phyloP scores from a whole-genome alignment of 306 rosid genomes.

The Quillaja saponaria region DNA sequence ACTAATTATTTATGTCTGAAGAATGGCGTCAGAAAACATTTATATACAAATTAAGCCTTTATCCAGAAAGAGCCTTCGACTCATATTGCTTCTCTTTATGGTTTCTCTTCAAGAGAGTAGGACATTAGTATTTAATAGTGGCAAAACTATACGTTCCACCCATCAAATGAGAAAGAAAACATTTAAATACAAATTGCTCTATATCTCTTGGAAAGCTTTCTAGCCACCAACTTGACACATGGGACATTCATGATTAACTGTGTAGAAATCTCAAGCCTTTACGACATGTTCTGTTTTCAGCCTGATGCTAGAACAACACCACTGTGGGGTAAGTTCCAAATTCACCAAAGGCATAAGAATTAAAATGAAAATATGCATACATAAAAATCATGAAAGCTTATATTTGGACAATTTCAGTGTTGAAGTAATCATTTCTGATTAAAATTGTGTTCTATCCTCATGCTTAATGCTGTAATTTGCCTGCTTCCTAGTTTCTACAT shows the following conservation, averaged over 20 bases:
- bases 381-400: conserved; percentile 1
- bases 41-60: conserved; percentile 4
- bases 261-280: neutral
- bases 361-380: neutral
- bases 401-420: conserved; percentile 20
- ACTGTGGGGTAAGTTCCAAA: too few relatives aligned
- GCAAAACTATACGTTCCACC: neutral
- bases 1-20: neutral
- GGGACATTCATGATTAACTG: neutral
- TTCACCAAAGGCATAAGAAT: too few relatives aligned
- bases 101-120: neutral
- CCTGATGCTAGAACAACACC: neutral
- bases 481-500: conserved; percentile 19
- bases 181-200: neutral
- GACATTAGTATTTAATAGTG: neutral
- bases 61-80: neutral
- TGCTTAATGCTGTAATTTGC: neutral
- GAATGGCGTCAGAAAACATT: neutral
- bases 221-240: neutral
- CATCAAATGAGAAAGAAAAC: neutral
- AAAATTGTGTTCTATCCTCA: neutral
- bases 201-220: conserved; percentile 7
- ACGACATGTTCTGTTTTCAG: conserved; percentile 8
- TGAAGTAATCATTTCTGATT: conserved; percentile 1
- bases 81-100: neutral